A percentile compares a stretch with the other conserved stretches of the same genome.
Evolutionary conservation across 139 green algal species (phyloP).

Genomic region (Bryopsis sp.): DNA sequence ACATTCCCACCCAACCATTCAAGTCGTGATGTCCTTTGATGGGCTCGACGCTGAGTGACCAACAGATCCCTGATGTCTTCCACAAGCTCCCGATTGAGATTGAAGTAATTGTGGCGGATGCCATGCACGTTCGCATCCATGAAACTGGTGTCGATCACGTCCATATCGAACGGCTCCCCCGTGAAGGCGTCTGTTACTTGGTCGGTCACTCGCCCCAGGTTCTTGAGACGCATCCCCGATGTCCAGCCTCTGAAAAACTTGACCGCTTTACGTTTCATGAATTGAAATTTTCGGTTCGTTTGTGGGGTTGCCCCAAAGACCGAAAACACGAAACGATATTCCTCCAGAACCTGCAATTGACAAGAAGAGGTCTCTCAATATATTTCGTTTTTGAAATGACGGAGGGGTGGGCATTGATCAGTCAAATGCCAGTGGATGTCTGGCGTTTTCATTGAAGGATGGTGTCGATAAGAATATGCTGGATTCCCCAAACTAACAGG

Average conservation of each 20-base stretch:
- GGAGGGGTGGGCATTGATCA: too few species aligned
- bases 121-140: constrained; percentile 26
- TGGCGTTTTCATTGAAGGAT: too few species aligned
- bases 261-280: not conserved
- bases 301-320: not conserved
- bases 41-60: constrained; percentile 12
- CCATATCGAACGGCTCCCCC: constrained; percentile 23
- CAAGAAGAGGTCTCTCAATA: too few species aligned
- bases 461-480: too few species aligned
- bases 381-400: too few species aligned
- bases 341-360: too few species aligned
- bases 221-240: too few species aligned
- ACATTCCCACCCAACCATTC: constrained; percentile 24
- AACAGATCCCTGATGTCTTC: constrained; percentile 28
- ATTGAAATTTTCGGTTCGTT: not conserved
- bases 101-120: constrained; percentile 29
- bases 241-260: constrained; percentile 13
- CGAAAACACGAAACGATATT: not conserved
- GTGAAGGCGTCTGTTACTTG: not conserved
- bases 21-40: constrained; percentile 23
- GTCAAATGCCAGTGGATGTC: too few species aligned
- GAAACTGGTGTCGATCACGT: constrained; percentile 29
- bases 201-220: constrained; percentile 4
- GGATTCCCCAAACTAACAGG: too few species aligned
- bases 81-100: constrained; percentile 28